phyloP scores from a whole-genome alignment of 2,329 filamentous ascomycete genomes.

The Trichoderma oligosporum region DNA sequence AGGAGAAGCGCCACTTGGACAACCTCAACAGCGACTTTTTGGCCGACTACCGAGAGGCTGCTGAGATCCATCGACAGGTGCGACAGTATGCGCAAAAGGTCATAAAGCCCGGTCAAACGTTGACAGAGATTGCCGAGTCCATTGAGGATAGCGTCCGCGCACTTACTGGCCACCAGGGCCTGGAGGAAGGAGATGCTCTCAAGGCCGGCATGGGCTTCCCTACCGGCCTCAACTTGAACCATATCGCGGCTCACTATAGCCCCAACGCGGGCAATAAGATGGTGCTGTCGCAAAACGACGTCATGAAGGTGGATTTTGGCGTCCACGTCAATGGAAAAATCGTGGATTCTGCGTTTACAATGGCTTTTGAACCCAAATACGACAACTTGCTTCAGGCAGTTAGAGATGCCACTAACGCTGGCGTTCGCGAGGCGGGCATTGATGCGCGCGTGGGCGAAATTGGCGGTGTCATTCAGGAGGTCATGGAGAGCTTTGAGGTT shows the following conservation, averaged over 20 bases:
- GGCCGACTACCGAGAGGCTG: conserved; percentile 74
- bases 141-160: conserved; percentile 80
- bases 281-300: conserved; percentile 66
- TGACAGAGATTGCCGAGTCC: conserved; percentile 81
- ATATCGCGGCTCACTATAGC: conserved; percentile 82
- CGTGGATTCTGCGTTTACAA: conserved; percentile 76
- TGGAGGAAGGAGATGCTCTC: conserved; percentile 74
- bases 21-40: conserved; percentile 79
- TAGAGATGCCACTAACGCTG: conserved; percentile 76
- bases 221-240: conserved; percentile 76
- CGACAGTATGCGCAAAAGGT: conserved; percentile 76
- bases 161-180: conserved; percentile 69
- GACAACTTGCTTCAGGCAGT: conserved; percentile 71
- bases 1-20: conserved; percentile 80
- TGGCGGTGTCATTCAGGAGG: conserved; percentile 78
- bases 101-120: conserved; percentile 74
- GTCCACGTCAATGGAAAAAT: conserved; percentile 78
- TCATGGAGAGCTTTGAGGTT: conserved; percentile 90
- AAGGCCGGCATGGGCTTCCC: conserved; percentile 84
- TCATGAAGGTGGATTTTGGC: conserved; percentile 80
- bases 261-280: conserved; percentile 84
- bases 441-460: conserved; percentile 86
- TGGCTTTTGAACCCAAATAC: conserved; percentile 71
- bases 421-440: conserved; percentile 80
- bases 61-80: conserved; percentile 87